Evolutionary conservation across 495 filamentous ascomycete genomes (phyloP).

Genomic region (Podospora tetraspora): DNA sequence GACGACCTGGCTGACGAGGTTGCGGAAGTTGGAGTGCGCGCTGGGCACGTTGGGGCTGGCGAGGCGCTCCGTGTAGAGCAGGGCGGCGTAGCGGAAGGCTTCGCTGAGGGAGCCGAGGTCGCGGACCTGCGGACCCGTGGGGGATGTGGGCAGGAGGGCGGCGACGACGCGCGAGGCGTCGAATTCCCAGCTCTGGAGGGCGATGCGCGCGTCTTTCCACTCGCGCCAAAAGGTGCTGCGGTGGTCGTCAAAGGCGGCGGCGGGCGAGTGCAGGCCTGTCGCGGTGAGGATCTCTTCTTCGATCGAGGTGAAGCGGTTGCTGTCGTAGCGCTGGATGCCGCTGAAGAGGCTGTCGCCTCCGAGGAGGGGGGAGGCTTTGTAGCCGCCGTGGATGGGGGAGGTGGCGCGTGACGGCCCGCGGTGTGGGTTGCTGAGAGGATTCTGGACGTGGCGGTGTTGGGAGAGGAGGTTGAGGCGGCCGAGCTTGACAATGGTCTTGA

Average conservation of each 20-base stretch:
- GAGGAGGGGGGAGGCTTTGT: constrained; percentile 39
- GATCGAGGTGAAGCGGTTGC: constrained; percentile 54
- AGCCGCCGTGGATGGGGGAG: constrained; percentile 43
- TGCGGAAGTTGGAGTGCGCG: constrained; percentile 72
- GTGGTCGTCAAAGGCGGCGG: constrained; percentile 44
- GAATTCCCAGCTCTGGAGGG: constrained; percentile 78
- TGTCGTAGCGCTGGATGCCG: constrained; percentile 49
- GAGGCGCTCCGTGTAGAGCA: constrained; percentile 87
- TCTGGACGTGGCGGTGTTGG: constrained; percentile 59
- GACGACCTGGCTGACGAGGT: constrained; percentile 71
- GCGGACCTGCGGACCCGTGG: constrained; percentile 45
- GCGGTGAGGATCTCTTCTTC: constrained; percentile 37
- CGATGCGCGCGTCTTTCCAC: constrained; percentile 72
- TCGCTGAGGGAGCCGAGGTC: constrained; percentile 65
- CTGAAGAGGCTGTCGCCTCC: constrained; percentile 22
- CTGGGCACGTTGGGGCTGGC: constrained; percentile 72
- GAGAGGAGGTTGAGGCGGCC: constrained; percentile 86
- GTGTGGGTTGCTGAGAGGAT: constrained; percentile 26
- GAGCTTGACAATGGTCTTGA: constrained; percentile 70
- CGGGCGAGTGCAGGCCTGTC: constrained; percentile 29
- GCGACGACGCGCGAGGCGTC: constrained; percentile 44
- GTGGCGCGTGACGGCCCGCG: constrained; percentile 18
- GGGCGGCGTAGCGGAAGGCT: constrained; percentile 80
- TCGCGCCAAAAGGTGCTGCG: constrained; percentile 73
- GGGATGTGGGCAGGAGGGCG: constrained; percentile 18